Evolutionary conservation across 73 alveolate species (phyloP).

Genomic region (Paramecium caudatum): DNA sequence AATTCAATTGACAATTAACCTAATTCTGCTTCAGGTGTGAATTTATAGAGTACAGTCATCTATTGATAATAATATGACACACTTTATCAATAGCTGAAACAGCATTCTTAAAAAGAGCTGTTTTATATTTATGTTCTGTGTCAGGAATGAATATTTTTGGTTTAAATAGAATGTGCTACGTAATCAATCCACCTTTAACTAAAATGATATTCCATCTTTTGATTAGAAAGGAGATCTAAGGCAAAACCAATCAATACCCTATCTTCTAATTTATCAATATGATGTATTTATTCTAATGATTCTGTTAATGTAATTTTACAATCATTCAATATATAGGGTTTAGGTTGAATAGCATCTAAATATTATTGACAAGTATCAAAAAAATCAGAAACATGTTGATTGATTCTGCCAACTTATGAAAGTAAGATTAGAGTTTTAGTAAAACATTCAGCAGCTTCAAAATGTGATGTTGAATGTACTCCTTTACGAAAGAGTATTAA

Average conservation of each 20-base stretch:
- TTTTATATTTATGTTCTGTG: background rate
- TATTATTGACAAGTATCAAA: background rate
- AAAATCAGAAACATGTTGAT: background rate
- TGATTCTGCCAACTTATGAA: background rate
- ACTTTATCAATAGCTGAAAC: conserved; percentile 18
- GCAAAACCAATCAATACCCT: background rate
- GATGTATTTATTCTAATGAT: conserved; percentile 44
- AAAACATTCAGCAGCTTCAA: conserved; percentile 35
- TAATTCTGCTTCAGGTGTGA: conserved; percentile 45
- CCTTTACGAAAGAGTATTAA: conserved; percentile 7
- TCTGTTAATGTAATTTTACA: background rate
- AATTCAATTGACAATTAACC: background rate
- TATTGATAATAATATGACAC: conserved; percentile 3
- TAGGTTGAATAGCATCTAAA: background rate
- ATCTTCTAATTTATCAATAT: conserved; percentile 25
- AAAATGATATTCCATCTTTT: conserved; percentile 31
- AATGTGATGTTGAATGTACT: background rate
- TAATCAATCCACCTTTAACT: background rate
- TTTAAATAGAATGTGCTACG: background rate
- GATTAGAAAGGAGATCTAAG: background rate
- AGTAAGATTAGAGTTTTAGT: conserved; percentile 16
- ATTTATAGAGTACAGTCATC: conserved; percentile 17
- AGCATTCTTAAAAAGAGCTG: background rate
- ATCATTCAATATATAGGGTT: conserved; percentile 25
- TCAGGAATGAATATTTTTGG: background rate